A percentile compares a stretch with the other conserved stretches of the same genome.
Evolutionary conservation across 2,329 filamentous ascomycete genomes (phyloP).

Genomic region (Fusarium nanum): DNA sequence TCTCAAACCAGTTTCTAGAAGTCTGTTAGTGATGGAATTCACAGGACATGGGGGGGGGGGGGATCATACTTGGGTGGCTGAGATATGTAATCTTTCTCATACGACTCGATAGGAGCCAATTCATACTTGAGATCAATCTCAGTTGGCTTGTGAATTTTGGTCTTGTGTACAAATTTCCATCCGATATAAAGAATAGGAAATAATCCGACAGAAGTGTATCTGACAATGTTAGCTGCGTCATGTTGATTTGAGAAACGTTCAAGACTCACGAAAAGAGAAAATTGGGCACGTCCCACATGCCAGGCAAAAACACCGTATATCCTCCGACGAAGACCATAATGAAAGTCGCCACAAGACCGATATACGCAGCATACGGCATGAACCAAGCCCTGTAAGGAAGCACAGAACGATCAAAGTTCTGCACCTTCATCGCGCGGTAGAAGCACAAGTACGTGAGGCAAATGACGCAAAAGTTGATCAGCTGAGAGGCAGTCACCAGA

Average conservation of each 20-base stretch:
- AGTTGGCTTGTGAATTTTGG: slow-evolving; percentile 1
- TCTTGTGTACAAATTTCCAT: slow-evolving; percentile 22
- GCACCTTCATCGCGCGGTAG: slow-evolving; percentile 73
- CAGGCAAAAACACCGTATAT: slow-evolving; percentile 79
- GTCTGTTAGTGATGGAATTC: too few relatives aligned
- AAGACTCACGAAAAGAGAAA: slow-evolving; percentile 79
- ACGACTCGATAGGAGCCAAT: slow-evolving; percentile 11
- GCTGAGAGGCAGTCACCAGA: slow-evolving; percentile 75
- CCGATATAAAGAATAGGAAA: slow-evolving; percentile 14
- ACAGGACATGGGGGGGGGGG: too few relatives aligned
- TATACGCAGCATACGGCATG: slow-evolving; percentile 79
- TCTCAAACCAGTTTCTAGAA: too few relatives aligned
- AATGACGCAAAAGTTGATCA: slow-evolving; percentile 78
- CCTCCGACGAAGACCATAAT: slow-evolving; percentile 81
- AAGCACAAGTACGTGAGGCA: slow-evolving; percentile 79
- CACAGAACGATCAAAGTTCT: slow-evolving; percentile 73
- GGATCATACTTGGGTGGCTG: slow-evolving; percentile 8
- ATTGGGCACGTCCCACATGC: slow-evolving; percentile 73
- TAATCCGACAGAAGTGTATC: slow-evolving; percentile 13
- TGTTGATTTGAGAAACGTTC: too few relatives aligned
- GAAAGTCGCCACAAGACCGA: slow-evolving; percentile 70
- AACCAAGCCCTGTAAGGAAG: slow-evolving; percentile 77
- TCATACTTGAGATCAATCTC: slow-evolving; percentile 9
- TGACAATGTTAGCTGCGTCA: background rate
- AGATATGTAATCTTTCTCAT: slow-evolving; percentile 5